Evolutionary conservation across 441 rosid genomes (phyloP).

Genomic region (Gossypium davidsonii): DNA sequence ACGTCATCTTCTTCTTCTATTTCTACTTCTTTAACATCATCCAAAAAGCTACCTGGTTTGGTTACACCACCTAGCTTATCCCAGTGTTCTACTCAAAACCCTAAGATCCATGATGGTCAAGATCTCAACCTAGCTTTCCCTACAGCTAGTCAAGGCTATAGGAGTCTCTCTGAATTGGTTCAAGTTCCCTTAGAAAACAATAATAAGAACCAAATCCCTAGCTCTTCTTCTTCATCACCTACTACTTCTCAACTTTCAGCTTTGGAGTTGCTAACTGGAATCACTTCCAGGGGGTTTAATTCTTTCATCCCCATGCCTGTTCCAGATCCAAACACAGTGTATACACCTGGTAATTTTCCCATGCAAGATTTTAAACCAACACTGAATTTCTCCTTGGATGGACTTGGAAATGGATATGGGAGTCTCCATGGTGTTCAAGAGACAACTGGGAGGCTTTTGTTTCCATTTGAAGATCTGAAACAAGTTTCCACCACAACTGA

Average conservation of each 20-base stretch:
- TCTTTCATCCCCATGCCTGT: conserved; percentile 49
- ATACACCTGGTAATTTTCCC: conserved; percentile 37
- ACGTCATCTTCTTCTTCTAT: conserved; percentile 25
- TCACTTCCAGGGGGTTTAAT: conserved; percentile 45
- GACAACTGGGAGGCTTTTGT: conserved; percentile 49
- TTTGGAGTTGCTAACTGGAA: conserved; percentile 55
- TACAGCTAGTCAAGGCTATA: conserved; percentile 33
- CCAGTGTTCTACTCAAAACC: conserved; percentile 37
- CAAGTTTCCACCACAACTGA: conserved; percentile 44
- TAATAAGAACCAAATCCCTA: conserved; percentile 31
- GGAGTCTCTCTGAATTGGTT: conserved; percentile 49
- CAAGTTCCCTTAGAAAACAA: conserved; percentile 36
- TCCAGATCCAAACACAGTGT: conserved; percentile 45
- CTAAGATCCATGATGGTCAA: conserved; percentile 56
- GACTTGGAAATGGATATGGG: conserved; percentile 49
- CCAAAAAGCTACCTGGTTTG: conserved; percentile 53
- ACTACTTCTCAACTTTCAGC: conserved; percentile 34
- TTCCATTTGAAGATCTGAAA: conserved; percentile 82
- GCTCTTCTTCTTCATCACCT: conserved; percentile 22
- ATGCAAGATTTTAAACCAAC: conserved; percentile 72
- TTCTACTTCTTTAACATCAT: conserved; percentile 27
- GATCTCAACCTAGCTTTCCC: conserved; percentile 78
- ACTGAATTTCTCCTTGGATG: conserved; percentile 66
- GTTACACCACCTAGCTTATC: conserved; percentile 31
- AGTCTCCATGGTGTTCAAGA: conserved; percentile 42